Conservation (phyloP, 2,329 filamentous ascomycete genomes). For the Fonsecaea pedrosoi region DNA sequence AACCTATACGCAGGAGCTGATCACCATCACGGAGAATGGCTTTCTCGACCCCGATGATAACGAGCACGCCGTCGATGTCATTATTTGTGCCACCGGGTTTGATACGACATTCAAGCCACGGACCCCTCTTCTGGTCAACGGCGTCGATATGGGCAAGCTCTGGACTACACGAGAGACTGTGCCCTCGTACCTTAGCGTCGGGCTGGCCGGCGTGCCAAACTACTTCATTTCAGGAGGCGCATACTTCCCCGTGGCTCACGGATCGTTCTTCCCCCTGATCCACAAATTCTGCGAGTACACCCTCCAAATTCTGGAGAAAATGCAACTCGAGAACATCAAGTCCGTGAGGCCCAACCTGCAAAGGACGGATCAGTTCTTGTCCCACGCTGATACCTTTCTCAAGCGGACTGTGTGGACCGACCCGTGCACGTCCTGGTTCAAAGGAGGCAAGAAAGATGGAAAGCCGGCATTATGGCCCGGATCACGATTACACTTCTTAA, state of each 20-base stretch:
- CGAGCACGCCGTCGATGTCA: slow-evolving; percentile 16
- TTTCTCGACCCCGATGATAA: slow-evolving; percentile 20
- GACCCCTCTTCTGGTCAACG: slow-evolving; percentile 33
- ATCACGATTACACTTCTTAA: slow-evolving; percentile 48
- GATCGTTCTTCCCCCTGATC: slow-evolving; percentile 38
- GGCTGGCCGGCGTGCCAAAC: slow-evolving; percentile 43
- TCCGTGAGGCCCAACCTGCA: slow-evolving; percentile 47
- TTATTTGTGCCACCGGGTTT: too few relatives aligned
- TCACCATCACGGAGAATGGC: slow-evolving; percentile 33
- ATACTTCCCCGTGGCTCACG: slow-evolving; percentile 41
- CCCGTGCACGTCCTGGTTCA: slow-evolving; percentile 54
- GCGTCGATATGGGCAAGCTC: slow-evolving; percentile 37
- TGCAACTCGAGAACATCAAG: slow-evolving; percentile 43
- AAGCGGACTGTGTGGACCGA: slow-evolving; percentile 53
- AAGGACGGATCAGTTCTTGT: not conserved
- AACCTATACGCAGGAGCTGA: slow-evolving; percentile 18
- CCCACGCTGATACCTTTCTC: not conserved
- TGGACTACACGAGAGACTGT: too few relatives aligned
- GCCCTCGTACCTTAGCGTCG: slow-evolving; percentile 38
- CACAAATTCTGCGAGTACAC: slow-evolving; percentile 41
- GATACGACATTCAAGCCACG: slow-evolving; percentile 35
- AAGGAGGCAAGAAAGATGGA: slow-evolving; percentile 52
- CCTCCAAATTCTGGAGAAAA: slow-evolving; percentile 43
- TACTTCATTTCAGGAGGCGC: slow-evolving; percentile 45
- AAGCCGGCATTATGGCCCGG: slow-evolving; percentile 55